Evolutionary conservation across 805 yeast genomes (phyloP).

Genomic region (Candida sanyiensis): DNA sequence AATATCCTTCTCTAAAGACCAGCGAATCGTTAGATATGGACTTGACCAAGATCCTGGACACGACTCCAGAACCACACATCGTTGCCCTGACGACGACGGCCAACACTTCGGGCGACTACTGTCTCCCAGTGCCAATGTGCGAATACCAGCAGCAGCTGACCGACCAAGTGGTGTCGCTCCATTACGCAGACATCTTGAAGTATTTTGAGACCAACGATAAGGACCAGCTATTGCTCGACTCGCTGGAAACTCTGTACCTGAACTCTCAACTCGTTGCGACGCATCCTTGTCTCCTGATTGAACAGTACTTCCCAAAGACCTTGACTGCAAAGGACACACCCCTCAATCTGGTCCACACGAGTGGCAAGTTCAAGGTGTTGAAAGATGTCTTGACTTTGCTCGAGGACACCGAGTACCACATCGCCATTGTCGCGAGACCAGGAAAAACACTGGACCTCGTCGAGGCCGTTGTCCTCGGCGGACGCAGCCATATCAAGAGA

Average conservation of each 20-base stretch:
- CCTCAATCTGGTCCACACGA: conserved; percentile 61
- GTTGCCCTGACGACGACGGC: conserved; percentile 32
- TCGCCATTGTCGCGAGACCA: conserved; percentile 67
- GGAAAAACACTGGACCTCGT: conserved; percentile 66
- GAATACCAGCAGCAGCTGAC: conserved; percentile 84
- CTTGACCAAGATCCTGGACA: conserved; percentile 66
- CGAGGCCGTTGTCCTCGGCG: conserved; percentile 66
- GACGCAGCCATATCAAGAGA: conserved; percentile 48
- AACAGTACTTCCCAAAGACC: conserved; percentile 80
- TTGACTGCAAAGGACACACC: conserved; percentile 68
- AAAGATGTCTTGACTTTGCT: conserved; percentile 57
- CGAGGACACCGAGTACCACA: conserved; percentile 38
- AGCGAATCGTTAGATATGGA: conserved; percentile 42
- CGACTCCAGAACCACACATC: conserved; percentile 79
- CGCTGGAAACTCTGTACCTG: conserved; percentile 65
- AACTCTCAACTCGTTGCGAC: conserved; percentile 78
- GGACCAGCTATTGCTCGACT: conserved; percentile 61
- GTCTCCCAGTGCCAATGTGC: conserved; percentile 76
- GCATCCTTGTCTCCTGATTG: conserved; percentile 83
- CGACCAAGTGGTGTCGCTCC: conserved; percentile 86
- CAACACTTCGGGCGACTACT: conserved; percentile 52
- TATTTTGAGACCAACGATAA: conserved; percentile 60
- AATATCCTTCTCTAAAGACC: too few species aligned
- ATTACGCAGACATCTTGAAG: conserved; percentile 84
- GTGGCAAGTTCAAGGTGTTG: conserved; percentile 78